Evolutionary conservation across 176 grass and related monocot genomes (phyloP), one percentile per base, ranked within the genome.

Genomic region (Leersia perrieri): DNA sequence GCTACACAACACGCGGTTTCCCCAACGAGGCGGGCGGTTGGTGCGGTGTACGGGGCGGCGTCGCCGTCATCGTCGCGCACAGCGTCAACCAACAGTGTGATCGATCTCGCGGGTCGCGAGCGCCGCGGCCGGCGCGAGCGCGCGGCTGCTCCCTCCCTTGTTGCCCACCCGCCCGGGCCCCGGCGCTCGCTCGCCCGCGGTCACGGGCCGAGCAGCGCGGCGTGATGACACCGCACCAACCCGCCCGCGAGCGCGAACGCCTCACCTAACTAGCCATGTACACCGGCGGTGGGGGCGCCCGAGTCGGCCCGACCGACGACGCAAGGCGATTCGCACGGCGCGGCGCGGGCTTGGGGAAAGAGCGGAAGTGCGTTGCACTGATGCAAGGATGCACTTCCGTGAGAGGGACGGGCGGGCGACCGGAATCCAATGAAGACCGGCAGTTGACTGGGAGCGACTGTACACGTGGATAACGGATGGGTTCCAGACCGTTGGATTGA

Each of bases 161-260:
- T 38, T 83, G 60, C 25, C 5, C 32, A 14, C 32, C 44, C 18
- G 5, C 27, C 15, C 7, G 44, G 80, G 77, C 0, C 45, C 51
- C 29, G 32, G 45, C 18, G 23, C 20, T 78, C 83, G 72, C 83
- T 67, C 75, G 47, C 11, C 9, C 20, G 28, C 44, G 0, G n/a
- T n/a, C n/a, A n/a, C 15, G 16, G 40, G 7, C 7, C 36, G 7
- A 30, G 49, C 66, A 25, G 42, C 34, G 55, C 23, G 53, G 20
- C n/a, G 4, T 72, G 83, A 71, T 72, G 83, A 71, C 75, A 15
- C 30, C 57, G 74, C 38, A 85, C 83, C 83, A 53, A 79, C 75
- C 83, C 39, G 3, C 33, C 23, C 49, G 60, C 22, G 23, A 22
- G 16, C 11, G 27, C 62, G 31, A 66, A 42, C 30, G 27, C 72